These are phyloP conservation scores for Oryza brachyantha DNA, from an alignment of 176 grass and related monocot species.

Conservation along the genomic window DNA sequence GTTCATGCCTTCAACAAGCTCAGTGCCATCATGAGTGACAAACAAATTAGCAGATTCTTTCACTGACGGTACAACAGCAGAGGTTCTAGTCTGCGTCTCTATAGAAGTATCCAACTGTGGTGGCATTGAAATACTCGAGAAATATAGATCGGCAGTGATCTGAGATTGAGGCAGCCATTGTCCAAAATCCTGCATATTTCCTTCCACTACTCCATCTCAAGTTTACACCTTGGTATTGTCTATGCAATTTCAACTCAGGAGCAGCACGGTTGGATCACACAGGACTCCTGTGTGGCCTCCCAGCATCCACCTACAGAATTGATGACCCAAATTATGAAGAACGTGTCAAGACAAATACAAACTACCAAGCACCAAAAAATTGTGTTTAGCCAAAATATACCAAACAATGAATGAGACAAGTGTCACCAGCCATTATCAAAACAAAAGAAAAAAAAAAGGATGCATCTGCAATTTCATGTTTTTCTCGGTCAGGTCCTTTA, in stretches of 20 bases:
- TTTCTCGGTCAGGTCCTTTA: background rate
- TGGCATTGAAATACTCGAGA: constrained; percentile 16
- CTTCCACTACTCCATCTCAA: constrained; percentile 6
- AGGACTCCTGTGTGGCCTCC: background rate
- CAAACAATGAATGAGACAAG: background rate
- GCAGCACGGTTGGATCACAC: constrained; percentile 9
- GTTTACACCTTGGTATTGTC: background rate
- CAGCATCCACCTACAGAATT: constrained; percentile 24
- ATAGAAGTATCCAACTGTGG: constrained; percentile 16
- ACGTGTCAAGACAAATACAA: constrained; percentile 1
- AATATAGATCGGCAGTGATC: constrained; percentile 21
- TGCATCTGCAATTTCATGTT: background rate
- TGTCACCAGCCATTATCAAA: background rate
- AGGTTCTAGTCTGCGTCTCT: constrained; percentile 2
- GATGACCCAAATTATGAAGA: background rate
- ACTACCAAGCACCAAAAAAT: background rate
- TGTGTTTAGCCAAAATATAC: background rate
- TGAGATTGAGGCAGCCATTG: constrained; percentile 34
- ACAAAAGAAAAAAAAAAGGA: background rate
- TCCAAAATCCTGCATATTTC: constrained; percentile 34
- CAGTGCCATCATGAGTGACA: background rate
- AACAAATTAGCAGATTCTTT: constrained; percentile 14
- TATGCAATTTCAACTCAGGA: background rate
- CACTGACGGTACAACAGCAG: constrained; percentile 11
- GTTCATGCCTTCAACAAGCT: constrained; percentile 2